Percentiles rank a stretch among this genome's conserved stretches.
Conservation (phyloP, 805 yeast genomes). For the Candida michaelii region DNA sequence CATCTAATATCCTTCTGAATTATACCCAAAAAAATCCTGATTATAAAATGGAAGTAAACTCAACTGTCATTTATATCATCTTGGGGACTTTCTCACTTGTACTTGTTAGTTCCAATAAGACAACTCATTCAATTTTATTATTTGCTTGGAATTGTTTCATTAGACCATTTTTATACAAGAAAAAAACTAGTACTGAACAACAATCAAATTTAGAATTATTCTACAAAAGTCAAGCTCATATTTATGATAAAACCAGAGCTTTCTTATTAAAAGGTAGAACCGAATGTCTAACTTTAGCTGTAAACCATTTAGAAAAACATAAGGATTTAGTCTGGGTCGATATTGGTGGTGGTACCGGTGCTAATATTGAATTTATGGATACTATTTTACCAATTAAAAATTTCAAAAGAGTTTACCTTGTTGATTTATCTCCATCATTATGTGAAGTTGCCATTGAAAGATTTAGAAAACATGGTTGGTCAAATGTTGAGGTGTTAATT, state of each 20-base stretch:
- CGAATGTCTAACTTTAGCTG: slow-evolving; percentile 58
- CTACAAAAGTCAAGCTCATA: slow-evolving; percentile 72
- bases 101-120: slow-evolving; percentile 1
- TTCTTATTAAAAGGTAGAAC: slow-evolving; percentile 69
- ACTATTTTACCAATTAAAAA: slow-evolving; percentile 45
- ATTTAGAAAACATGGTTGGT: slow-evolving; percentile 42
- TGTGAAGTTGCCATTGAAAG: slow-evolving; percentile 69
- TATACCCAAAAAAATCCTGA: not conserved
- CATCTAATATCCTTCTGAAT: not conserved
- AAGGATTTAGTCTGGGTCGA: slow-evolving; percentile 67
- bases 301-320: slow-evolving; percentile 49
- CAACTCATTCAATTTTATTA: slow-evolving; percentile 21
- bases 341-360: slow-evolving; percentile 87
- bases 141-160: slow-evolving; percentile 55
- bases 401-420: slow-evolving; percentile 67
- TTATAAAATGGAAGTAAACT: slow-evolving; percentile 1
- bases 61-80: slow-evolving; percentile 1
- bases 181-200: slow-evolving; percentile 33
- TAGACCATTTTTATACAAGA: slow-evolving; percentile 50
- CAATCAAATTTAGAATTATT: slow-evolving; percentile 66
- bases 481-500: slow-evolving; percentile 65
- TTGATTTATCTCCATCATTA: slow-evolving; percentile 76
- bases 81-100: not conserved
- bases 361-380: slow-evolving; percentile 77
- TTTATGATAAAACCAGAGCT: slow-evolving; percentile 72